A percentile compares a stretch with the other conserved stretches of the same genome.
These are phyloP conservation scores for Cladosporium colombiae DNA, from an alignment of 2,329 filamentous ascomycete species.

Conservation along the genomic window DNA sequence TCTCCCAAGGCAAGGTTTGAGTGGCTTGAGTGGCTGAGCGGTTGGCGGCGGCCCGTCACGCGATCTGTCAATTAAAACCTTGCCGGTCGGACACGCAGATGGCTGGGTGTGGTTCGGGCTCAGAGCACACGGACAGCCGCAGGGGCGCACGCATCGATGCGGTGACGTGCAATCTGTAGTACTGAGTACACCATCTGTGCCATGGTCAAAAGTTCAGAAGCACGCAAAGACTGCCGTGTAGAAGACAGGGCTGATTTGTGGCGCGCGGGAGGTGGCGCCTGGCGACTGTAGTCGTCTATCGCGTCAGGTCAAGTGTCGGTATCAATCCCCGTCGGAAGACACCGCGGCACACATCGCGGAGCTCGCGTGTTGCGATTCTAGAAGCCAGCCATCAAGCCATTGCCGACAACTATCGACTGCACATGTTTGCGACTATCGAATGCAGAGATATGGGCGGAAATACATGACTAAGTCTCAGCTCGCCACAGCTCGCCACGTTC, in stretches of 20 bases:
- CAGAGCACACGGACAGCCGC: not conserved
- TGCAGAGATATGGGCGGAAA: not conserved
- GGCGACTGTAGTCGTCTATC: not conserved
- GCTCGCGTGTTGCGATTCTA: not conserved
- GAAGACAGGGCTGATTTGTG: not conserved
- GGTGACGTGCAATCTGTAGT: slow-evolving; percentile 3
- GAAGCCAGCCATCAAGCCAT: not conserved
- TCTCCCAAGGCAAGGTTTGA: not conserved
- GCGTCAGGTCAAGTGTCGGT: not conserved
- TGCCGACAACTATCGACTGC: not conserved
- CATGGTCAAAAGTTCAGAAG: not conserved
- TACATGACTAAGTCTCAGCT: not conserved
- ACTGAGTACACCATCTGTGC: too few species aligned
- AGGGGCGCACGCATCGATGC: not conserved
- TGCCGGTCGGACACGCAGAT: not conserved
- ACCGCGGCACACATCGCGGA: not conserved
- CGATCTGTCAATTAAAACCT: not conserved
- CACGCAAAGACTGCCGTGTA: not conserved
- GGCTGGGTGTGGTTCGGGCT: not conserved
- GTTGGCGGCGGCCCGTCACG: not conserved
- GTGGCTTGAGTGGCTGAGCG: not conserved
- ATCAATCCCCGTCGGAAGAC: not conserved
- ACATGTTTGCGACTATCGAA: not conserved
- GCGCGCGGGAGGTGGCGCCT: not conserved
- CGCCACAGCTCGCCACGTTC: not conserved